Base-by-base conservation (phyloP, 1,284 basidiomycete species). In the Phellinidium pouzarii region DNA sequence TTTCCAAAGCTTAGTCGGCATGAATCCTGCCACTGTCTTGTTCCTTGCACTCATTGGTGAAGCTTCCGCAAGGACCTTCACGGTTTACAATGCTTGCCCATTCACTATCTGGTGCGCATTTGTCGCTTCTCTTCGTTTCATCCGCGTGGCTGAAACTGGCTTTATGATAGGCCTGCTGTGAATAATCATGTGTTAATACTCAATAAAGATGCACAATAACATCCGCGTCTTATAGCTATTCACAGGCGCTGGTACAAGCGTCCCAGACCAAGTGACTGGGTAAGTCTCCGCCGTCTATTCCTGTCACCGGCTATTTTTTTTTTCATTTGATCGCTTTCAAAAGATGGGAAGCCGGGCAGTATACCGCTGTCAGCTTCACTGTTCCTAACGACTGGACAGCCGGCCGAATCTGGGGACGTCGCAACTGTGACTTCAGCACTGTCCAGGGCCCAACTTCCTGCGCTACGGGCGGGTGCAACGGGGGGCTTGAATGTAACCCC, bases 381-480 rank as follows among this genome's bases (percentile, higher is more conserved):
- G 58, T 66, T 26, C 62, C 64, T 9, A 59, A 66, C 38, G 58
- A 64, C 52, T 66, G 65, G 65, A 59, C 56, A 26, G 51, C 61
- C 12, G 65, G 64, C 4, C 58, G 64, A 22, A 61, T 65, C 48
- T 65, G 63, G 61, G 81, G 82, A 27, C 80, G 80, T 40, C 69
- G 82, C 55, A 72, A 73, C 58, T 59, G 66, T 4, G 49, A 75
- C 58, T 77, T 77, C 59, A 65, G 65, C 52, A 61, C 57, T 31
- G 68, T 68, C 60, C 65, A 68, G 1, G 73, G 49, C 20, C 49
- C 49, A 6, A 71, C 65, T n/a, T 69, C 71, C 22, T 77, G 75
- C 59, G 57, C 67, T 5, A 66, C 66, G 44, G 75, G 75, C 43
- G 73, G 72, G 19, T 74, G 72, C 63, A 73, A 72, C 53, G 72